Base-by-base conservation (phyloP, 2,329 filamentous ascomycete species). In the Calonectria honghensis region DNA sequence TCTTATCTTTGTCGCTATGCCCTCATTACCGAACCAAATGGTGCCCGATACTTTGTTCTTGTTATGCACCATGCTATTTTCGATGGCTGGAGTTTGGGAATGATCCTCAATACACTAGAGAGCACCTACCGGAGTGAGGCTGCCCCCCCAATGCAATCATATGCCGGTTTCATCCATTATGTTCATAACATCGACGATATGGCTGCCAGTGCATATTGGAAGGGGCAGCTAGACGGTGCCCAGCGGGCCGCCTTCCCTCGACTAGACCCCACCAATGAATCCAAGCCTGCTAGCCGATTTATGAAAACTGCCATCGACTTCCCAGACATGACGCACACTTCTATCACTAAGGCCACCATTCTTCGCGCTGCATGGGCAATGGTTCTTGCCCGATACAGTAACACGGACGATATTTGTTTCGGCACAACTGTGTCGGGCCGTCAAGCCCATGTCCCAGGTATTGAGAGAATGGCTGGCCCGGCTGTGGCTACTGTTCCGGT, bases 401-500 rank as follows among this genome's bases (percentile, higher is more conserved):
- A 61, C 20, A 70, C 54, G 6, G 31, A 51, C 14, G 68, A 70
- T n/a, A 41, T 70, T n/a, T 48, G 39, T n/a, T 70, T 70, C 27
- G 68, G 68, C 16, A 63, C 54, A 10, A 61, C 57, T 29, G 45
- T 70, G 11, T 64, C 52, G 2, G 68, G 68, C 10, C 54, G 68
- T 50, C 76, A 76, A 6, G 76, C 76, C 3, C 59, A 77, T 4
- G 68, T 82, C 0, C 18, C 64, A 2, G 79, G 73, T 6, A 73
- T 79, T n/a, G 77, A 82, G 16, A 27, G 35, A 4, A 76, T 82
- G 32, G 31, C 73, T 7, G 81, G 75, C 0, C 80, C 81, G 3
- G 79, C 86, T 75, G 85, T 88, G 61, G 84, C 79, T 11, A 80
- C 79, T 2, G 76, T 82, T 0, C 81, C 80, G 4, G 39, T 82